Conservation (phyloP, 352 stramenopile species). For the Phytophthora idaei region DNA sequence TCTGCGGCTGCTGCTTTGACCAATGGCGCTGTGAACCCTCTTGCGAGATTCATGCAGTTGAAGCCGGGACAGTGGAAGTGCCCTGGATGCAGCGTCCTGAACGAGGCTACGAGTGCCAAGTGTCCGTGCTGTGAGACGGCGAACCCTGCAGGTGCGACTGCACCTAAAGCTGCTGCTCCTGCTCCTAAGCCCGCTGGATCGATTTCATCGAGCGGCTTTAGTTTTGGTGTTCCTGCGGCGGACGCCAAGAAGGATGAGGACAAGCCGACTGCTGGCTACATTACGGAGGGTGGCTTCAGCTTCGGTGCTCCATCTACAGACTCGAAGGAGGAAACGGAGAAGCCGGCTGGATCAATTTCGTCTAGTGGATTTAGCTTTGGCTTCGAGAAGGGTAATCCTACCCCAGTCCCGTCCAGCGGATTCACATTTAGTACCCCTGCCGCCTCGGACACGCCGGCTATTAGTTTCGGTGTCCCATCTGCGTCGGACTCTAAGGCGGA, state of each 20-base stretch:
- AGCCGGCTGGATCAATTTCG: conserved; percentile 29
- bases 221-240: conserved; percentile 30
- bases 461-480: conserved; percentile 20
- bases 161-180: conserved; percentile 11
- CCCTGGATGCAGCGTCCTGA: conserved; percentile 76
- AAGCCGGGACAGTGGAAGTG: conserved; percentile 83
- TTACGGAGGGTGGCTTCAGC: conserved; percentile 44
- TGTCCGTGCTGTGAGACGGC: conserved; percentile 81
- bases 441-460: conserved; percentile 6
- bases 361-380: conserved; percentile 33
- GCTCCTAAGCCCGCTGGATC: conserved; percentile 17
- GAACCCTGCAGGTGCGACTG: conserved; percentile 40
- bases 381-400: too few species aligned
- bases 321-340: conserved; percentile 28
- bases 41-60: conserved; percentile 70
- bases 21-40: conserved; percentile 45
- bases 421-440: conserved; percentile 31
- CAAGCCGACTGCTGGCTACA: conserved; percentile 26
- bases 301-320: conserved; percentile 47
- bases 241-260: conserved; percentile 26
- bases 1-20: conserved; percentile 15
- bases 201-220: conserved; percentile 39
- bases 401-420: conserved; percentile 8
- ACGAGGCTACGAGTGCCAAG: conserved; percentile 59
- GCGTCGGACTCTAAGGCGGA: conserved; percentile 6